phyloP scores from a whole-genome alignment of 805 yeast genomes.

The Sugiyamaella valdiviana region DNA sequence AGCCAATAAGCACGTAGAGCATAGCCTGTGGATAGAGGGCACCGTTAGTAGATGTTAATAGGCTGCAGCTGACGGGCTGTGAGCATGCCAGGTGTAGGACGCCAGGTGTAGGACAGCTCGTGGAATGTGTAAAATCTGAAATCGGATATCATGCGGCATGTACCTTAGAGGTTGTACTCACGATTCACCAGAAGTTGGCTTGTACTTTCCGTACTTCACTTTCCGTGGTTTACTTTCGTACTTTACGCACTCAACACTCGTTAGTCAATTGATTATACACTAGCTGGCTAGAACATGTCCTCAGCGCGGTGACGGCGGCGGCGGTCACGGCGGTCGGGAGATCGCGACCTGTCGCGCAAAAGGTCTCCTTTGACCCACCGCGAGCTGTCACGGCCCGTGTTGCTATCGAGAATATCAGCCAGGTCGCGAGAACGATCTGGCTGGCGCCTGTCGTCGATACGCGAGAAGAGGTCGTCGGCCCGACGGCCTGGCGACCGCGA shows the following conservation, averaged over 20 bases:
- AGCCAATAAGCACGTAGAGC: constrained; percentile 51
- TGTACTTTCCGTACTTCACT: no score
- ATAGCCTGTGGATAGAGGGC: neutral
- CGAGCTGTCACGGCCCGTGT: constrained; percentile 1
- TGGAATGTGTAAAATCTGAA: no score
- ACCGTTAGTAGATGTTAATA: neutral
- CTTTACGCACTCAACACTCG: no score
- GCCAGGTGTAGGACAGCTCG: no score
- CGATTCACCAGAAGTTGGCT: no score
- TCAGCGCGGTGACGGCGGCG: constrained; percentile 9
- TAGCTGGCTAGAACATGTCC: constrained; percentile 9
- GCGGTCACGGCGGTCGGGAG: neutral
- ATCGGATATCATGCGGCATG: no score
- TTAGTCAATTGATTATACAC: constrained; percentile 5
- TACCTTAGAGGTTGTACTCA: no score
- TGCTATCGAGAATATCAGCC: neutral
- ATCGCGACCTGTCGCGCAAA: neutral
- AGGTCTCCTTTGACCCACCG: constrained; percentile 15
- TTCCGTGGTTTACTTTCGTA: no score
- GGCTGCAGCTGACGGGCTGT: neutral
- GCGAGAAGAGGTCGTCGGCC: constrained; percentile 8
- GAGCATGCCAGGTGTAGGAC: neutral
- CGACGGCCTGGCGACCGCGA: constrained; percentile 1
- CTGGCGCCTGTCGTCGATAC: constrained; percentile 6
- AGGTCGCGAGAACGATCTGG: neutral